Evolutionary conservation across 371 early-diverging fungal genomes (phyloP).

Genomic region (Coemansia linderi): DNA sequence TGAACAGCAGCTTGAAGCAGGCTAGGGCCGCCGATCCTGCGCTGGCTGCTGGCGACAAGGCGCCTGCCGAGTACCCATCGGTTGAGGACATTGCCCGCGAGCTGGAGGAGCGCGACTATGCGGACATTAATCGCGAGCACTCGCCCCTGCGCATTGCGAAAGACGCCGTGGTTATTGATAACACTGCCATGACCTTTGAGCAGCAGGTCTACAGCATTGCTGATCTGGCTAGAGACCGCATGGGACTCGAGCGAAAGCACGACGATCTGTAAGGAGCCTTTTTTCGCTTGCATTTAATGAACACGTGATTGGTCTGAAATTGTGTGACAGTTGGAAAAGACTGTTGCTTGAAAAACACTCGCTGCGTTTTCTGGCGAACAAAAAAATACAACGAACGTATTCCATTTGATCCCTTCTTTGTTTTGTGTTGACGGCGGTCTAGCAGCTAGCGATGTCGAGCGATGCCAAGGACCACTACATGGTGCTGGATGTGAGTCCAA

Average conservation of each 20-base stretch:
- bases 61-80: conserved; percentile 18
- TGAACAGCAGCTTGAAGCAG: conserved; percentile 51
- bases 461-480: conserved; percentile 20
- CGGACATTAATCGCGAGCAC: conserved; percentile 72
- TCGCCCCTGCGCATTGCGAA: conserved; percentile 79
- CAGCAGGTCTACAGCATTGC: conserved; percentile 76
- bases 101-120: conserved; percentile 71
- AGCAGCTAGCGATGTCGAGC: not conserved
- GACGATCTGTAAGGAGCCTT: conserved; percentile 12
- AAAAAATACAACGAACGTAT: not conserved
- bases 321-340: not conserved
- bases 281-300: not conserved
- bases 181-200: conserved; percentile 70
- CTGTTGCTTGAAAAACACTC: not conserved
- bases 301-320: not conserved
- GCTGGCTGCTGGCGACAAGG: conserved; percentile 1
- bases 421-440: not conserved
- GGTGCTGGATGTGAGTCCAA: conserved; percentile 13
- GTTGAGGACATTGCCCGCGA: conserved; percentile 65
- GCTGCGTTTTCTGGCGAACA: not conserved
- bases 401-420: not conserved
- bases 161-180: conserved; percentile 85
- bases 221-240: conserved; percentile 54
- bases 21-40: not conserved
- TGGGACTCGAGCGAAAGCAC: conserved; percentile 43